Conservation (phyloP, 257 asterid species). For the Solanum virginianum region DNA sequence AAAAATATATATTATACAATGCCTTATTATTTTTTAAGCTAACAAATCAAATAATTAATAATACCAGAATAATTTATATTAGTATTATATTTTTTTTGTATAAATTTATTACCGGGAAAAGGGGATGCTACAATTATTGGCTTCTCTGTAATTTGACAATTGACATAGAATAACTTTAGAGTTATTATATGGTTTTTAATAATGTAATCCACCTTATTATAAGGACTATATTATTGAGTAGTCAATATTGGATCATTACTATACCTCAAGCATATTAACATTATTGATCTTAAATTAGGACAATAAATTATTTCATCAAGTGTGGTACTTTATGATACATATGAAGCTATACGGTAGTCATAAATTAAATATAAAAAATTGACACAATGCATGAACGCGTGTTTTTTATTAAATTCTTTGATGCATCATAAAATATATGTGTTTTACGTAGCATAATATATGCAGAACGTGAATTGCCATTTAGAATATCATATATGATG, state of each 20-base stretch:
- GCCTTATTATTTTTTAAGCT: background rate
- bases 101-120: background rate
- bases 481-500: accelerated
- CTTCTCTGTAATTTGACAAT: background rate
- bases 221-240: background rate
- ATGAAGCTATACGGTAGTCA: background rate
- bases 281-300: background rate
- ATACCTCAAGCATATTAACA: background rate
- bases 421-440: background rate
- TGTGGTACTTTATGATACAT: background rate
- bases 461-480: accelerated
- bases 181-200: background rate
- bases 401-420: too few species aligned
- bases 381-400: background rate
- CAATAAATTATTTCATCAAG: background rate
- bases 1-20: background rate
- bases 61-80: background rate
- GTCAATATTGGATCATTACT: background rate
- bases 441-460: background rate
- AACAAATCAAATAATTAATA: background rate
- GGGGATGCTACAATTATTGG: background rate
- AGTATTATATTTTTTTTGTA: background rate
- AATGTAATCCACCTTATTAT: background rate
- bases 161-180: background rate
- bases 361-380: background rate